phyloP scores from a whole-genome alignment of 257 asterid species.

The Solanum tacnaense region DNA sequence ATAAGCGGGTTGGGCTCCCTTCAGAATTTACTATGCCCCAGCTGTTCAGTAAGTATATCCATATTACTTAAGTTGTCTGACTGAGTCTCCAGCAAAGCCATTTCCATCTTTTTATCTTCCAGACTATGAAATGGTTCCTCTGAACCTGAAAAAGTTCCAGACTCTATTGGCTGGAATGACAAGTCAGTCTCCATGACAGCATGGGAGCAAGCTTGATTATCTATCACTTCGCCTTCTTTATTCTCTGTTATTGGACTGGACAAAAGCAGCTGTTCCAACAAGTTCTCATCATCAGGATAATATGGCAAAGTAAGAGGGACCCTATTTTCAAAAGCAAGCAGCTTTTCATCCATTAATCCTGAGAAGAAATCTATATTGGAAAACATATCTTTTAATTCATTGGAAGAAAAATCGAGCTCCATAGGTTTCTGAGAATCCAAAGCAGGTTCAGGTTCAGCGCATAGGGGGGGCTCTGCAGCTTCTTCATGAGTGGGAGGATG shows the following conservation, averaged over 20 bases:
- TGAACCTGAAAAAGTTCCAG: background rate
- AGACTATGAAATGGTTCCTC: constrained; percentile 10
- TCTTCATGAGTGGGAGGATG: constrained; percentile 39
- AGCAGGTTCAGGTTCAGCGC: background rate
- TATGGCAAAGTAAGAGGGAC: constrained; percentile 47
- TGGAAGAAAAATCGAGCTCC: constrained; percentile 58
- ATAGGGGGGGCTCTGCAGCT: constrained; percentile 1
- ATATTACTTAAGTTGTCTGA: background rate
- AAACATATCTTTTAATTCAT: constrained; percentile 56
- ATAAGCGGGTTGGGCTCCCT: background rate
- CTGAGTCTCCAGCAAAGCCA: background rate
- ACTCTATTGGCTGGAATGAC: constrained; percentile 4
- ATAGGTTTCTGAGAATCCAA: constrained; percentile 30
- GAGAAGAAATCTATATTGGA: constrained; percentile 40
- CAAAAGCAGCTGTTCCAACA: constrained; percentile 61
- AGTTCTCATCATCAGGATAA: constrained; percentile 33
- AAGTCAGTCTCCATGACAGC: constrained; percentile 6
- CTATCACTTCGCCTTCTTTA: constrained; percentile 11
- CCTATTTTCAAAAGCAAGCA: constrained; percentile 24
- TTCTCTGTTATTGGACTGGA: constrained; percentile 29
- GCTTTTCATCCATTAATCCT: constrained; percentile 42
- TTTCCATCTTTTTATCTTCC: background rate
- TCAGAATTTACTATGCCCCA: constrained; percentile 18
- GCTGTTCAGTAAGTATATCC: constrained; percentile 27
- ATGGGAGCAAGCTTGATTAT: constrained; percentile 6